phyloP scores from a whole-genome alignment of 2,329 filamentous ascomycete genomes.

The Aureobasidium sp. region DNA sequence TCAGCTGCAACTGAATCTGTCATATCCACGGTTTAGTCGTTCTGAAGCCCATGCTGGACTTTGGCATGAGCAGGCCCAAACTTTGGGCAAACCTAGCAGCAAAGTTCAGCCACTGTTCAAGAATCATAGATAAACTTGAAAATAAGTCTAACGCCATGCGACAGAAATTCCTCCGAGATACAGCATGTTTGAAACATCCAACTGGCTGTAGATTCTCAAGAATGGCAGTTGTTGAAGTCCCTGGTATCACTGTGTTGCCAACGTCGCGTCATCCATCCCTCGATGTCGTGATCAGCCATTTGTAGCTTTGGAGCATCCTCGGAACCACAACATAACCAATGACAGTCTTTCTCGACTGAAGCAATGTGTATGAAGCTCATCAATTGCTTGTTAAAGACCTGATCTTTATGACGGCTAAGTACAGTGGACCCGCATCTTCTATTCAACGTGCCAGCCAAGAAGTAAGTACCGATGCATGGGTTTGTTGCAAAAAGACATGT shows the following conservation, averaged over 20 bases:
- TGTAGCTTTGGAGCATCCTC: background rate
- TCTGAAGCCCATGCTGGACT: background rate
- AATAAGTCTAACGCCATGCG: no score
- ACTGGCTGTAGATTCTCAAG: background rate
- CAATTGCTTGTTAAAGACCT: background rate
- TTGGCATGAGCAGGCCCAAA: background rate
- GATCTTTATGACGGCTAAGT: background rate
- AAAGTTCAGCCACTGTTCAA: background rate
- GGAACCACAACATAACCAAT: background rate
- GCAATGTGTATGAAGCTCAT: background rate
- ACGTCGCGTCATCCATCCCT: constrained; percentile 1
- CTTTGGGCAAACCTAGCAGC: no score
- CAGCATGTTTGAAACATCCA: background rate
- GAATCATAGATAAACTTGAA: background rate
- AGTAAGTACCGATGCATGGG: background rate
- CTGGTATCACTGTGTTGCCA: background rate
- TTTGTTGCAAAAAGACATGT: background rate
- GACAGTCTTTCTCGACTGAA: background rate
- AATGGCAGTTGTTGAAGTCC: background rate
- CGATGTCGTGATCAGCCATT: constrained; percentile 6
- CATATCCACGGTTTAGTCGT: no score
- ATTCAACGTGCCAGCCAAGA: background rate
- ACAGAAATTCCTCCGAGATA: no score
- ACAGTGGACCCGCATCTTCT: background rate
- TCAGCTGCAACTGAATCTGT: background rate